Conservation (phyloP, 2,329 filamentous ascomycete species). For the Mycosphaerella sp. region DNA sequence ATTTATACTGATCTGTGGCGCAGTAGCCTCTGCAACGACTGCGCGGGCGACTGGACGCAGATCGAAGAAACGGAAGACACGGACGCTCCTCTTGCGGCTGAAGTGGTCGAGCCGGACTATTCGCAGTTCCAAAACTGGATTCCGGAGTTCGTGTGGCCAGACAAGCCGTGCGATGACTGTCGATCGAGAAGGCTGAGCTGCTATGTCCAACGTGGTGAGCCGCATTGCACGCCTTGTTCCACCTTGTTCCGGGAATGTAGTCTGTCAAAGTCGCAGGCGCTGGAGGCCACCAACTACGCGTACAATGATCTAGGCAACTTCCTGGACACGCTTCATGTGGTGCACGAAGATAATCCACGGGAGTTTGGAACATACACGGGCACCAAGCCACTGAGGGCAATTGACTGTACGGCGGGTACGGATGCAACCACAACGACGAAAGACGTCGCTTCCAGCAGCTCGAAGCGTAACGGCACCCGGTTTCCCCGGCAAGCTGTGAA, state of each 20-base stretch:
- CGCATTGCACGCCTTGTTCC: constrained; percentile 42
- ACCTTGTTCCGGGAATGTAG: constrained; percentile 46
- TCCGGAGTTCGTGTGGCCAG: constrained; percentile 42
- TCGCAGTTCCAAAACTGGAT: constrained; percentile 41
- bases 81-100: not conserved
- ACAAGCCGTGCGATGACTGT: constrained; percentile 45
- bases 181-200: constrained; percentile 42
- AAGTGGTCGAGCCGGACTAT: constrained; percentile 30
- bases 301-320: constrained; percentile 30
- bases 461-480: constrained; percentile 53
- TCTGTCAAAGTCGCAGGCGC: constrained; percentile 34
- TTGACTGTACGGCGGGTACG: constrained; percentile 13
- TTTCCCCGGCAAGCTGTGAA: constrained; percentile 77
- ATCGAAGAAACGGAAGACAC: constrained; percentile 3
- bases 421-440: constrained; percentile 8
- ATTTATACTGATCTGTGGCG: not conserved
- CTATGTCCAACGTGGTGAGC: constrained; percentile 37
- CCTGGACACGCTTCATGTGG: constrained; percentile 44
- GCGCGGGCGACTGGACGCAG: constrained; percentile 19
- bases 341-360: constrained; percentile 37
- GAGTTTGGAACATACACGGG: constrained; percentile 34
- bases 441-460: constrained; percentile 33
- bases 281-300: constrained; percentile 26
- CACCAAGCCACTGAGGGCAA: constrained; percentile 27
- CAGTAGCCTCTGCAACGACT: constrained; percentile 18